Evolutionary conservation across 2,329 filamentous ascomycete species (phyloP), one percentile per base, ranked within the genome.

Genomic region (Grosmannia penicillata): DNA sequence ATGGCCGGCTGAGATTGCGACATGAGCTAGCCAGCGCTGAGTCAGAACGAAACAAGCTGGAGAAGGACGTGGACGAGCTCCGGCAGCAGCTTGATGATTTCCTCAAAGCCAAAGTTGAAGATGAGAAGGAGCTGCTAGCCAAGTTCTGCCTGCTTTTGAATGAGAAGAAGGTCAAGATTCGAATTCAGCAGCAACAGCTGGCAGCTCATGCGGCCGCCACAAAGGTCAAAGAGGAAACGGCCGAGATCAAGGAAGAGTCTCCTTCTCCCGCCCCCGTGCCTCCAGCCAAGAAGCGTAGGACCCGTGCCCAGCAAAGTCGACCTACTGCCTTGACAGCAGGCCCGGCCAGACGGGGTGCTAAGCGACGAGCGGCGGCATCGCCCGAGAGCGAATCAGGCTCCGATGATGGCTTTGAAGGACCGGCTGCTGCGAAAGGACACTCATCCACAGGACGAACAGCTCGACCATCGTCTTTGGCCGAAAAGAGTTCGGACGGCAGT

Each of bases 141-240:
- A 84, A 83, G 52, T 84, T 84, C 48, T 68, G 72, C 39, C 63
- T 72, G 39, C 61, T 89, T 3, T 60, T 87, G 2, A 87, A 87
- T 48, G 73, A 80, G 53, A 89, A 89, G 61, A 87, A 87, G 56
- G 62, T 78, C 37, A 86, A 82, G 57, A 86, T 87, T 36, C 62
- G 82, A 31, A 72, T 85, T 48, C 80, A 85, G 56, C 75, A 81
- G 49, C 67, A 70, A 28, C 56, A 81, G 17, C 56, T 85, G 19
- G 55, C 23, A 7, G 31, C 15, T 6, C 22, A 17, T 17, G 17
- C 6, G 28, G 36, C 19, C 14, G 37, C 14, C 8, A 23, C 15
- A 9, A 26, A 26, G 3, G 23, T 17, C 2, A 24, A 14, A 5
- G 23, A 24, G 1, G 34, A 33, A 2, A 25, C 47, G 45, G 36